Percentiles rank a stretch among this genome's conserved stretches.
phyloP scores from a whole-genome alignment of 1,284 basidiomycete genomes.

The Erythrobasidium hasegawianum region DNA sequence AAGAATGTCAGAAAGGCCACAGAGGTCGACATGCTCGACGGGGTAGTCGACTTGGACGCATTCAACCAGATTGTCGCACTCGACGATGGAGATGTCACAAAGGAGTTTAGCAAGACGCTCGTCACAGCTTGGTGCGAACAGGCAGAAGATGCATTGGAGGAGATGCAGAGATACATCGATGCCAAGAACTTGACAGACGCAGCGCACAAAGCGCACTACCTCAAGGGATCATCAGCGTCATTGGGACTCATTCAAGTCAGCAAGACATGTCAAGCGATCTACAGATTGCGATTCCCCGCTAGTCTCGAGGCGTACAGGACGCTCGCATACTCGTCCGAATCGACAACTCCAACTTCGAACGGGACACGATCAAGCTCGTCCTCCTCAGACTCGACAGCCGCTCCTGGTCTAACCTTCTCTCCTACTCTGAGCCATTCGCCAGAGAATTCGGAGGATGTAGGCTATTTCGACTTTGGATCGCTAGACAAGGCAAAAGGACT shows the following conservation, averaged over 20 bases:
- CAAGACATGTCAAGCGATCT: conserved; percentile 22
- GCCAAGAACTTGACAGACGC: neutral
- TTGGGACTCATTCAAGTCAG: conserved; percentile 18
- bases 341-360: neutral
- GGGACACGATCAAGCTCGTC: neutral
- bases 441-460: neutral
- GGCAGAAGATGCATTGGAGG: conserved; percentile 30
- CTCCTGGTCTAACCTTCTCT: neutral
- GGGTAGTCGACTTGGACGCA: conserved; percentile 26
- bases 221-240: conserved; percentile 22
- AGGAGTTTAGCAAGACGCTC: conserved; percentile 26
- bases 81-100: conserved; percentile 18
- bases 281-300: conserved; percentile 19
- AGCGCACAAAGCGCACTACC: conserved; percentile 26
- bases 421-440: neutral
- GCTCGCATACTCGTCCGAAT: conserved; percentile 5
- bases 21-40: conserved; percentile 28
- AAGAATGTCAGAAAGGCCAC: conserved; percentile 12
- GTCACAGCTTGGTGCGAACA: conserved; percentile 32
- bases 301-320: conserved; percentile 8
- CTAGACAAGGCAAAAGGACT: neutral
- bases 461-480: conserved; percentile 9
- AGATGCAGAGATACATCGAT: conserved; percentile 13
- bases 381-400: neutral
- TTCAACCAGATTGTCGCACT: conserved; percentile 24